A percentile compares a stretch with the other conserved stretches of the same genome.
phyloP scores from a whole-genome alignment of 257 asterid genomes.

The Solanum lignicaule region DNA sequence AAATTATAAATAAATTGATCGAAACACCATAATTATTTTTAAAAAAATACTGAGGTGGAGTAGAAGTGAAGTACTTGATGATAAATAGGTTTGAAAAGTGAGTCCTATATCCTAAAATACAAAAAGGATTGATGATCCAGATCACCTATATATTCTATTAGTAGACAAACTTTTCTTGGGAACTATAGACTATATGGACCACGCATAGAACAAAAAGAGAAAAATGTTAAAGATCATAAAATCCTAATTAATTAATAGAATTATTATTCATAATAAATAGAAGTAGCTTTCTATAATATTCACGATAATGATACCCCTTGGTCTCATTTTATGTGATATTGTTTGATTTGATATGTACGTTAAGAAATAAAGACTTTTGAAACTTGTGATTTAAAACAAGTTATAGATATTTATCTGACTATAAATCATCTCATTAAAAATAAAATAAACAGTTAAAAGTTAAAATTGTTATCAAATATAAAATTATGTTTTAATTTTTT shows the following conservation, averaged over 20 bases:
- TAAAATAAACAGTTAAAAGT: too few relatives aligned
- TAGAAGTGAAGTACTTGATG: not conserved
- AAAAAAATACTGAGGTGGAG: not conserved
- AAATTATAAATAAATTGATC: not conserved
- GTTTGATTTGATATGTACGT: too few relatives aligned
- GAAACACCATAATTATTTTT: not conserved
- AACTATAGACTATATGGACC: not conserved
- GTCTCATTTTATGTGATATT: too few relatives aligned
- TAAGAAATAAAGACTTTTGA: too few relatives aligned
- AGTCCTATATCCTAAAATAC: not conserved
- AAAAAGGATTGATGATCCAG: not conserved
- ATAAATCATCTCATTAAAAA: too few relatives aligned
- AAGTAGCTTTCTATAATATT: not conserved
- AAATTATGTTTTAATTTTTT: too few relatives aligned
- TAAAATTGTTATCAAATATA: too few relatives aligned
- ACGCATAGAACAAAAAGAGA: not conserved
- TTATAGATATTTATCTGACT: fast-evolving
- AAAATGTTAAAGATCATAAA: not conserved
- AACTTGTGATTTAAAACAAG: too few relatives aligned
- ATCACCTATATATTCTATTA: not conserved
- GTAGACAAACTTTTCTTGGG: not conserved
- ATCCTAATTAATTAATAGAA: not conserved
- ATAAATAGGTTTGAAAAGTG: not conserved
- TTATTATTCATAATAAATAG: not conserved
- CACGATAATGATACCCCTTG: not conserved